phyloP scores from a whole-genome alignment of 2,329 filamentous ascomycete species.

The Venturia pyrina region DNA sequence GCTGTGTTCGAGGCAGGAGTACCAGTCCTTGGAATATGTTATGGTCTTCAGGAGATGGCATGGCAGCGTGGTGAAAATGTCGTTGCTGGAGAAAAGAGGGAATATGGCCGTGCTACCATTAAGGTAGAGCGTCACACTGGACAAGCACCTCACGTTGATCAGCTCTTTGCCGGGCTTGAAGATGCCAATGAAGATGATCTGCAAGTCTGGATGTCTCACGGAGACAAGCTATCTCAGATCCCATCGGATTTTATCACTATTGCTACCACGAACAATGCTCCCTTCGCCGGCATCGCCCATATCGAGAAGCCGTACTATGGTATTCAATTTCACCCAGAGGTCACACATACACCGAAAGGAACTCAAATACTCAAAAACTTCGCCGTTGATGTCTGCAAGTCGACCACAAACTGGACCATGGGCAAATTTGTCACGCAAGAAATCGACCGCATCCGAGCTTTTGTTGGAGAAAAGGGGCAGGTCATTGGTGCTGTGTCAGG shows the following conservation, averaged over 20 bases:
- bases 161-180: slow-evolving; percentile 67
- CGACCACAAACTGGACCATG: slow-evolving; percentile 75
- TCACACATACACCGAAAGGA: slow-evolving; percentile 63
- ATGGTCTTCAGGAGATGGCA: slow-evolving; percentile 61
- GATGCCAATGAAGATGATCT: slow-evolving; percentile 61
- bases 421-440: slow-evolving; percentile 71
- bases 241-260: slow-evolving; percentile 65
- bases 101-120: slow-evolving; percentile 63
- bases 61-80: slow-evolving; percentile 60
- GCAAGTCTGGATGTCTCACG: slow-evolving; percentile 79
- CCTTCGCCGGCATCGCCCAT: slow-evolving; percentile 72
- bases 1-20: slow-evolving; percentile 68
- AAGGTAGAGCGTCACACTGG: slow-evolving; percentile 47
- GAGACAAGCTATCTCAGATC: slow-evolving; percentile 69
- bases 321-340: slow-evolving; percentile 85
- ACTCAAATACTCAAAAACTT: slow-evolving; percentile 72
- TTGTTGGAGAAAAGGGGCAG: slow-evolving; percentile 74
- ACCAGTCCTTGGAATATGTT: slow-evolving; percentile 53
- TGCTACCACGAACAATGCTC: slow-evolving; percentile 64
- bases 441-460: slow-evolving; percentile 65
- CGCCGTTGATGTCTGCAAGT: slow-evolving; percentile 69
- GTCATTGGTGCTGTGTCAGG: slow-evolving; percentile 74
- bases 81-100: slow-evolving; percentile 53
- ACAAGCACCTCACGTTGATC: slow-evolving; percentile 55
- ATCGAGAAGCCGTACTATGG: slow-evolving; percentile 61